Evolutionary conservation across 192 early-diverging fungal species (phyloP), one percentile per base, ranked within the genome.

Genomic region (Martensiomyces pterosporus): DNA sequence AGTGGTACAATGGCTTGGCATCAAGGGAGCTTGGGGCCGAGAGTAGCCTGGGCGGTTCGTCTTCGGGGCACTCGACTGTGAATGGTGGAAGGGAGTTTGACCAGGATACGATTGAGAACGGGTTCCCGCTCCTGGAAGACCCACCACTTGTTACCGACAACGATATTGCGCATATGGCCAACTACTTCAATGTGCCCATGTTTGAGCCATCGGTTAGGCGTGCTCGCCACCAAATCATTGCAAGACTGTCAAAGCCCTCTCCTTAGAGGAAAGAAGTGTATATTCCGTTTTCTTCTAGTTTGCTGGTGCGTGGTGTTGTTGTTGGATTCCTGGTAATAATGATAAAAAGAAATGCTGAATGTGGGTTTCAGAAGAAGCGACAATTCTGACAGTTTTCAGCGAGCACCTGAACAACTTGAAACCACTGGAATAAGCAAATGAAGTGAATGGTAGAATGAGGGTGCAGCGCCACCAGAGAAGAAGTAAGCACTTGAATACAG

Each of bases 191-290:
- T 25, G 46, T 69, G 8, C 75, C 79, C 1, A 22, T 43, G 2
- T 75, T 82, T 49, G 81, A 80, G 44, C 29, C 55, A 4, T 62
- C 74, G 3, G 39, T 82, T 18, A 64, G 61, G 9, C 77, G 81
- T 4, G 79, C 81, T 19, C 73, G 79, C 16, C 62, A 66, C 34
- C 81, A 82, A 55, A 80, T 82, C 19, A 56, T 82, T 36, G 52
- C 69, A 2, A 16, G 41, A 8, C 19, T 41, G 13, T n/a, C n/a
- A n/a, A n/a, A n/a, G n/a, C n/a, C n/a, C n/a, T n/a, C n/a, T n/a
- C n/a, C n/a, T n/a, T n/a, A n/a, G n/a, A n/a, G n/a, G n/a, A n/a
- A n/a, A n/a, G n/a, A n/a, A n/a, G n/a, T n/a, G n/a, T n/a, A n/a
- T n/a, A n/a, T n/a, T n/a, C n/a, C n/a, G n/a, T n/a, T n/a, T 34